Evolutionary conservation across 345 rosid genomes (phyloP).

Genomic region (Eucalyptus regnans): DNA sequence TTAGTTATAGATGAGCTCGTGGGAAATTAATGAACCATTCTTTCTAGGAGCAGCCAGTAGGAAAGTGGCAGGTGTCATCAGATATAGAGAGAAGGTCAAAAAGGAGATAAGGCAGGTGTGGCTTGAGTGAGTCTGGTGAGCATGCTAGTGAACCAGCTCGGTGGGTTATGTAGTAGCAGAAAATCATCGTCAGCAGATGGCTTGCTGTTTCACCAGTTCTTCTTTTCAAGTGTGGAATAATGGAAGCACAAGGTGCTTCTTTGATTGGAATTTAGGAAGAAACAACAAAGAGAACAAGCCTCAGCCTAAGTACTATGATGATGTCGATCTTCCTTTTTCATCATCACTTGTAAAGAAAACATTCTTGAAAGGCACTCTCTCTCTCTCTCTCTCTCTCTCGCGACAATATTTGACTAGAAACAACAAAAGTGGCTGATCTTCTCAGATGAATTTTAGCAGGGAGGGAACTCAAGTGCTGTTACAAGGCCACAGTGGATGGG

Average conservation of each 20-base stretch:
- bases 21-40: neutral
- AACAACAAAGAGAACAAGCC: slow-evolving; percentile 16
- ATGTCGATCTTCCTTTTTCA: slow-evolving; percentile 49
- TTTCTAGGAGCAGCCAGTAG: neutral
- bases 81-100: neutral
- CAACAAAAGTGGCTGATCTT: neutral
- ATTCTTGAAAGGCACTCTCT: slow-evolving; percentile 40
- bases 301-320: slow-evolving; percentile 26
- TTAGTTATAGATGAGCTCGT: neutral
- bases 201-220: slow-evolving; percentile 27
- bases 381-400: neutral
- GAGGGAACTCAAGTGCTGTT: slow-evolving; percentile 70
- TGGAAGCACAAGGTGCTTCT: slow-evolving; percentile 22
- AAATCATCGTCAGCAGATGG: slow-evolving; percentile 19
- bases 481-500: slow-evolving; percentile 63
- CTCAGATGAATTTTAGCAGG: slow-evolving; percentile 16
- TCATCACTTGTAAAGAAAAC: slow-evolving; percentile 52
- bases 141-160: neutral
- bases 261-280: slow-evolving; percentile 52
- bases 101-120: slow-evolving; percentile 3
- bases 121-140: neutral
- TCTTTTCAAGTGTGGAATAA: slow-evolving; percentile 1
- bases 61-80: neutral
- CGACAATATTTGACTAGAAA: neutral
- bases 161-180: neutral